phyloP scores from a whole-genome alignment of 2,329 filamentous ascomycete genomes.

The Fusarium multiceps region DNA sequence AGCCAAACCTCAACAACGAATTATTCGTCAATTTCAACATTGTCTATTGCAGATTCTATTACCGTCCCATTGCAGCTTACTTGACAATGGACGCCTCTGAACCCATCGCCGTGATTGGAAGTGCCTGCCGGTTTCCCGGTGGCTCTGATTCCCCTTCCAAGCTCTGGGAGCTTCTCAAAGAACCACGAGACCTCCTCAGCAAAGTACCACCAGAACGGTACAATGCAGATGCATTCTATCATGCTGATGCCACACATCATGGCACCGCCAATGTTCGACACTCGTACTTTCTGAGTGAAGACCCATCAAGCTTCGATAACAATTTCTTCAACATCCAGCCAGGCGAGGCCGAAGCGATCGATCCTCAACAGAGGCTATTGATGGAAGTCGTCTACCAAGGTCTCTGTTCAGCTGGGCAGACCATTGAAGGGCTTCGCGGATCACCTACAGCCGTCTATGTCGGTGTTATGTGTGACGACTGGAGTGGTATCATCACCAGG shows the following conservation, averaged over 20 bases:
- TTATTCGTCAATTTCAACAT: too few relatives aligned
- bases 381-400: background rate
- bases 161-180: background rate
- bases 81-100: background rate
- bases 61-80: too few relatives aligned
- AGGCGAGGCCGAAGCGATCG: background rate
- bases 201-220: background rate
- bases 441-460: background rate
- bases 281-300: background rate
- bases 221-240: background rate
- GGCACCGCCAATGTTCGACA: background rate
- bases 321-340: background rate
- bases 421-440: background rate
- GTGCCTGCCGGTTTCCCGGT: background rate
- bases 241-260: background rate
- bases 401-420: background rate
- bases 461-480: background rate
- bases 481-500: background rate
- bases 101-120: background rate
- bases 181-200: background rate
- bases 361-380: background rate
- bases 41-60: too few relatives aligned
- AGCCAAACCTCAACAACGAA: too few relatives aligned
- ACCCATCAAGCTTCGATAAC: background rate
- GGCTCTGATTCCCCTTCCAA: background rate